Conservation (phyloP, 1,284 basidiomycete species). For the Trichosporon inkin region DNA sequence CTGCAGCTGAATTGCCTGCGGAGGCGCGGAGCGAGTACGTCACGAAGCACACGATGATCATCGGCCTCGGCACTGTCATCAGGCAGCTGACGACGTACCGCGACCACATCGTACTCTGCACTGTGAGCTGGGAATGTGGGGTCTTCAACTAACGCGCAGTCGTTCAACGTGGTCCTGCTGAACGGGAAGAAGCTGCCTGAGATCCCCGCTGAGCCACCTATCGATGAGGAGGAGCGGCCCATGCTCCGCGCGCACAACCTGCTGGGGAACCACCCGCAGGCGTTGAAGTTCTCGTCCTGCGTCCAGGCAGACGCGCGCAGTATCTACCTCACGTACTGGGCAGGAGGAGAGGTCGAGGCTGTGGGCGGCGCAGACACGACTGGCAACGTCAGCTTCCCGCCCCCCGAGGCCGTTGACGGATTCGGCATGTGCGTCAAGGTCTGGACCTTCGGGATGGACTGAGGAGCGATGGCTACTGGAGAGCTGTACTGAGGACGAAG, state of each 20-base stretch:
- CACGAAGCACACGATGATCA: slow-evolving; percentile 21
- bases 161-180: slow-evolving; percentile 26
- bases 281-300: slow-evolving; percentile 28
- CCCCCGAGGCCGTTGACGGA: slow-evolving; percentile 14
- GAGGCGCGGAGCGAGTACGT: slow-evolving; percentile 18
- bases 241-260: slow-evolving; percentile 22
- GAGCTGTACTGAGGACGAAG: too few species aligned
- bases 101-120: slow-evolving; percentile 29
- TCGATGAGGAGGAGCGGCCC: neutral
- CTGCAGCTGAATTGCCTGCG: neutral
- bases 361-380: neutral
- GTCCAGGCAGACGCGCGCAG: slow-evolving; percentile 34
- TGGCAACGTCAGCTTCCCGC: slow-evolving; percentile 15
- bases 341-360: slow-evolving; percentile 22
- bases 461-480: neutral
- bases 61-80: slow-evolving; percentile 22
- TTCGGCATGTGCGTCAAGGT: slow-evolving; percentile 33
- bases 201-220: slow-evolving; percentile 9
- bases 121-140: slow-evolving; percentile 17
- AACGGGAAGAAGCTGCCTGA: slow-evolving; percentile 27
- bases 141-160: slow-evolving; percentile 2
- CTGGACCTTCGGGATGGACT: slow-evolving; percentile 31
- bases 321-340: slow-evolving; percentile 35
- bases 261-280: slow-evolving; percentile 25
- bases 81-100: slow-evolving; percentile 31